Evolutionary conservation across 2,329 filamentous ascomycete genomes (phyloP), one percentile per base, ranked within the genome.

Genomic region (Botrytis pseudocinerea): DNA sequence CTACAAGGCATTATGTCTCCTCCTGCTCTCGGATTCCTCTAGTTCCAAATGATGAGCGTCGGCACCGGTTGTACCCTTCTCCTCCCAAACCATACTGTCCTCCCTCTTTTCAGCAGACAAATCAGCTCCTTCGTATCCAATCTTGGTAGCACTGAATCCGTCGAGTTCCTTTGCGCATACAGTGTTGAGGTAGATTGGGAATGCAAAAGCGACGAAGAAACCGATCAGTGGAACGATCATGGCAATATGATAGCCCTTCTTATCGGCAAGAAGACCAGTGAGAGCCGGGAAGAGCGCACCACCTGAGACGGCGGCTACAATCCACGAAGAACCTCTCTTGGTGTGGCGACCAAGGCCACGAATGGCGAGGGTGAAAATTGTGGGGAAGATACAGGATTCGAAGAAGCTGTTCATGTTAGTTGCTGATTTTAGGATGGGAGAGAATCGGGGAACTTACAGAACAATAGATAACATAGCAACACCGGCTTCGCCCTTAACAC

Each of bases 351-450:
- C 93, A 54, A 97, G 88, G 1, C 93, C 93, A 7, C 93, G 89
- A 75, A 97, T 91, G 2, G 92, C 92, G 18, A 97, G 86, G 2
- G 92, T 90, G 77, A 95, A 94, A 76, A 96, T 91, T 2, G 94
- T 91, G 0, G 94, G 94, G 86, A 93, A 97, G 78, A 93, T 89
- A 73, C 93, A 93, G 0, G 91, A 92, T 80, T 95, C 93, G 78
- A 92, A 93, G 82, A 97, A 72, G 7, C 69, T 71, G 61, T 0
- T 10, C 3, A 8, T 16, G 20, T 65, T 71, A 71, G 69, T 57
- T 2, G 18, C 5, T 44, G 35, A 59, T 12, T 16, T 35, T 3
- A 18, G 22, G 8, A 44, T 18, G 22, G 12, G 18, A 32, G 10
- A 25, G 8, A 28, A 14, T 6, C 22, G 6, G 42, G n/a, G 10